phyloP scores from a whole-genome alignment of 2,329 filamentous ascomycete species.

The Cylindrodendrum hubeiense region DNA sequence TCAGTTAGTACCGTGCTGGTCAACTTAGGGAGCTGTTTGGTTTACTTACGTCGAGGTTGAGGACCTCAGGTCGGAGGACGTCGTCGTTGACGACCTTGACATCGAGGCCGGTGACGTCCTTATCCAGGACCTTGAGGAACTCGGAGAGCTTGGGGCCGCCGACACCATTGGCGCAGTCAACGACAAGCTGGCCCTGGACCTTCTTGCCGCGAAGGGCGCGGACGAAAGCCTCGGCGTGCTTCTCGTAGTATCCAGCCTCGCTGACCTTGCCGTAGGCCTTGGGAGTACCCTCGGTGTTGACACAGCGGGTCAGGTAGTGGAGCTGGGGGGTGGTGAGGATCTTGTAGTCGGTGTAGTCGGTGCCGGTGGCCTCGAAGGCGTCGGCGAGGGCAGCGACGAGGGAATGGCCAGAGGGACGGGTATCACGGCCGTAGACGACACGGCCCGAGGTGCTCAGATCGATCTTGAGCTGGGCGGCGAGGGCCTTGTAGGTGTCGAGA shows the following conservation, averaged over 20 bases:
- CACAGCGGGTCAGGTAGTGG: constrained; percentile 94
- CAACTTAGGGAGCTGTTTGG: background rate
- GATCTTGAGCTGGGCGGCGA: constrained; percentile 82
- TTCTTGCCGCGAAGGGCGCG: constrained; percentile 83
- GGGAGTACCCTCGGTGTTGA: constrained; percentile 91
- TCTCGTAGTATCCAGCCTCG: constrained; percentile 95
- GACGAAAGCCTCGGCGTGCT: constrained; percentile 87
- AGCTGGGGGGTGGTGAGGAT: constrained; percentile 97
- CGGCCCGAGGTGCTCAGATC: constrained; percentile 77
- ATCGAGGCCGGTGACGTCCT: constrained; percentile 77
- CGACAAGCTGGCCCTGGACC: constrained; percentile 79
- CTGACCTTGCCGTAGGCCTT: constrained; percentile 90
- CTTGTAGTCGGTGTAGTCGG: constrained; percentile 86
- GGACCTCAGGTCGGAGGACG: constrained; percentile 86
- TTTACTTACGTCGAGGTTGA: constrained; percentile 85
- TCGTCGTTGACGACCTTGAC: constrained; percentile 94
- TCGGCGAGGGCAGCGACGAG: constrained; percentile 84
- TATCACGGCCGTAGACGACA: constrained; percentile 93
- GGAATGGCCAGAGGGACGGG: constrained; percentile 88
- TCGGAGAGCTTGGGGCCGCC: constrained; percentile 91
- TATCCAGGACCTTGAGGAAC: constrained; percentile 84
- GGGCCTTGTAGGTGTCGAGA: constrained; percentile 79
- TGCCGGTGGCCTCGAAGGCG: constrained; percentile 80
- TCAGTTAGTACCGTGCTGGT: constrained; percentile 24
- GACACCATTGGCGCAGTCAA: constrained; percentile 97